Conservation (phyloP, 1,284 basidiomycete species). For the Ustilago nuda region DNA sequence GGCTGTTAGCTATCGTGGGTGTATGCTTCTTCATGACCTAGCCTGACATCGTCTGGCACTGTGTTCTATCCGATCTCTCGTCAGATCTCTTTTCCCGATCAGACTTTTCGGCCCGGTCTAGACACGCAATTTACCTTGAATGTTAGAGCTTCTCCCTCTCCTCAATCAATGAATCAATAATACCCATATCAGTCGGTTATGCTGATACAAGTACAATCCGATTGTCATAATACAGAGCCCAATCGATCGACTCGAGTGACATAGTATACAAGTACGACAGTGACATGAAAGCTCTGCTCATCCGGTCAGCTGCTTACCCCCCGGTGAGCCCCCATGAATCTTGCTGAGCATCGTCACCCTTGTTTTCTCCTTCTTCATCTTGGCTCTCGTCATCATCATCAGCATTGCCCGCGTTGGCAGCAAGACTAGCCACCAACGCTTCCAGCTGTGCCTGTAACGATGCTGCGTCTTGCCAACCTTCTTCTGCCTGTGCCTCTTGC, state of each 20-base stretch:
- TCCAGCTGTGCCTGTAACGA: constrained; percentile 56
- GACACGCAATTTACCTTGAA: neutral
- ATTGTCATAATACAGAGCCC: constrained; percentile 18
- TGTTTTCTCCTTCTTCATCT: constrained; percentile 11
- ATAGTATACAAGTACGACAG: neutral
- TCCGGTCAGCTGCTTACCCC: neutral
- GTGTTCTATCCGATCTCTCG: too few species aligned
- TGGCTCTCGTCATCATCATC: constrained; percentile 38
- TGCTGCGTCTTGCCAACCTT: constrained; percentile 21
- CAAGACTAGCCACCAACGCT: constrained; percentile 56
- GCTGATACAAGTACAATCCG: constrained; percentile 35
- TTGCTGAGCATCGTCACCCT: constrained; percentile 4
- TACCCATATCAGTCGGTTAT: neutral
- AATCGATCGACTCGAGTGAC: neutral
- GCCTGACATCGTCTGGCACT: too few species aligned
- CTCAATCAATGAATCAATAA: neutral
- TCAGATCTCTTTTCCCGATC: too few species aligned
- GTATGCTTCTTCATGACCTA: too few species aligned
- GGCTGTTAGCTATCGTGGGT: too few species aligned
- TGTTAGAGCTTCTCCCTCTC: neutral
- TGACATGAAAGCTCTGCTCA: neutral
- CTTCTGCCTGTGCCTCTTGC: constrained; percentile 1
- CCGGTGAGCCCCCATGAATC: neutral
- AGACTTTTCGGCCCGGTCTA: neutral
- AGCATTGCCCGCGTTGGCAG: constrained; percentile 39